phyloP scores from a whole-genome alignment of 1,284 basidiomycete genomes.

The Vanrija sp. region DNA sequence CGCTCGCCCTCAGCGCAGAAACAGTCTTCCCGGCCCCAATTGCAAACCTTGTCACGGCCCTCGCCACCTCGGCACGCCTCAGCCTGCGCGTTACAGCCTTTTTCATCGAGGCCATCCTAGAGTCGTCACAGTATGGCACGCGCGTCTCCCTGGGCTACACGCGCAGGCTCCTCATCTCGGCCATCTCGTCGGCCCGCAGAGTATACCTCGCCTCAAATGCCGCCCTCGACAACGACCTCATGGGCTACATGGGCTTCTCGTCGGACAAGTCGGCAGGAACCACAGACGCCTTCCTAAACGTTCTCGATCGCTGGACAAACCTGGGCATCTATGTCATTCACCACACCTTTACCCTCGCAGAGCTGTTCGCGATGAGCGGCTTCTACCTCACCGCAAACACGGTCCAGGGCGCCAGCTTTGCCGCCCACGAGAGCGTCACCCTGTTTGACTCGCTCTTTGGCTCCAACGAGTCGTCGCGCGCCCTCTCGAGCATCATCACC shows the following conservation, averaged over 20 bases:
- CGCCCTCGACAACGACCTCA: slow-evolving; percentile 22
- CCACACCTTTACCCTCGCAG: slow-evolving; percentile 53
- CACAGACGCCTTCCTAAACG: slow-evolving; percentile 44
- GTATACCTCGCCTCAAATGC: slow-evolving; percentile 42
- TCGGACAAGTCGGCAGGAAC: slow-evolving; percentile 10
- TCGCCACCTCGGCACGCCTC: slow-evolving; percentile 45
- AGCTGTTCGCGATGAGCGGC: slow-evolving; percentile 54
- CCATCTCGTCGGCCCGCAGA: slow-evolving; percentile 46
- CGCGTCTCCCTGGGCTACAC: slow-evolving; percentile 44
- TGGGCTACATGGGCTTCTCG: slow-evolving; percentile 23
- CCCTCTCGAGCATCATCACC: slow-evolving; percentile 52
- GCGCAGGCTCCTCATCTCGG: slow-evolving; percentile 46
- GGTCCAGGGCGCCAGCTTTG: slow-evolving; percentile 42
- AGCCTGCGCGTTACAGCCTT: slow-evolving; percentile 46
- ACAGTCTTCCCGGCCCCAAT: slow-evolving; percentile 48
- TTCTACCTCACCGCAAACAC: slow-evolving; percentile 51
- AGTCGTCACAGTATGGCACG: slow-evolving; percentile 38
- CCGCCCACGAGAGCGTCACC: slow-evolving; percentile 53
- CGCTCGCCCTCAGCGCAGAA: slow-evolving; percentile 1
- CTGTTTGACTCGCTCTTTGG: slow-evolving; percentile 55
- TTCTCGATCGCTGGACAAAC: slow-evolving; percentile 54
- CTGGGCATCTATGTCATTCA: slow-evolving; percentile 54
- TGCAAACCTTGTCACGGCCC: slow-evolving; percentile 47
- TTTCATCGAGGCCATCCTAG: slow-evolving; percentile 50
- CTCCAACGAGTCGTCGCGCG: slow-evolving; percentile 53